Evolutionary conservation across 306 rosid species (phyloP).

Genomic region (Fragaria vesca): DNA sequence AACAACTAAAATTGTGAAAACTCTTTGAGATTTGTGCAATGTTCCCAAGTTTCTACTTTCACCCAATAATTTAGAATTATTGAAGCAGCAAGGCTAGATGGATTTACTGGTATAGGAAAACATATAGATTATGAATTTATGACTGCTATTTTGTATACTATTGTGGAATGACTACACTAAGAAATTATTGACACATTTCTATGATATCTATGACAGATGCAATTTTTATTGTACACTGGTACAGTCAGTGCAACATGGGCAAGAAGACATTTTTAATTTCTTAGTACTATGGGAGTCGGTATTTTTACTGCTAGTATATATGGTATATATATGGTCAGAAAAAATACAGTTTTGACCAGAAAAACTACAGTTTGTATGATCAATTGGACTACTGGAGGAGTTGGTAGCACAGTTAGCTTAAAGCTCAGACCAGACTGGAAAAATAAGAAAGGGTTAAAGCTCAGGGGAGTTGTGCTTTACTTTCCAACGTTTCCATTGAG

Average conservation of each 20-base stretch:
- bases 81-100: no score
- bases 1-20: no score
- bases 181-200: background rate
- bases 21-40: no score
- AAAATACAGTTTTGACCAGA: background rate
- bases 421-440: conserved; percentile 1
- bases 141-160: background rate
- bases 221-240: background rate
- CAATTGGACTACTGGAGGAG: background rate
- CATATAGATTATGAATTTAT: background rate
- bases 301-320: background rate
- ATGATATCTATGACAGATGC: background rate
- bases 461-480: conserved; percentile 4
- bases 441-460: background rate
- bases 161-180: background rate
- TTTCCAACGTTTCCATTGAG: conserved; percentile 7
- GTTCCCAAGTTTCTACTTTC: no score
- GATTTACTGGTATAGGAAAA: no score
- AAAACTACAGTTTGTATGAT: background rate
- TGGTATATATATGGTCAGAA: background rate
- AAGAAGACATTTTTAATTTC: background rate
- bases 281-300: background rate
- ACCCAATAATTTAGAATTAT: no score
- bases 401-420: background rate
- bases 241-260: background rate